phyloP scores from a whole-genome alignment of 2,329 filamentous ascomycete species.

The Triangularia verruculosa region DNA sequence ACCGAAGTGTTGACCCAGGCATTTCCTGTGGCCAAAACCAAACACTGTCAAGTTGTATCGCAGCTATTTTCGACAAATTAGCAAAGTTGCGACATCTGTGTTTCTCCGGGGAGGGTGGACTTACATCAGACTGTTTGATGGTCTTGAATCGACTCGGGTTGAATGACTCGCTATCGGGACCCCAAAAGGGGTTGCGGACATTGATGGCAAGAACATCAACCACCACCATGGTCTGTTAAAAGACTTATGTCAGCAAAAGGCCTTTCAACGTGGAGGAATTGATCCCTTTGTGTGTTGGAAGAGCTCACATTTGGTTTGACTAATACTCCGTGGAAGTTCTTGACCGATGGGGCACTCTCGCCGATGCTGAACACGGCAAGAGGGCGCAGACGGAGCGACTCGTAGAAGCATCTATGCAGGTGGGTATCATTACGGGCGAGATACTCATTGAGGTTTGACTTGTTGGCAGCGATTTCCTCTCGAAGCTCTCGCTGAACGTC shows the following conservation, averaged over 20 bases:
- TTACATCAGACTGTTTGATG: background rate
- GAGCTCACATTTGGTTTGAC: background rate
- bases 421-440: background rate
- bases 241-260: no score
- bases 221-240: background rate
- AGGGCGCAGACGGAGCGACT: background rate
- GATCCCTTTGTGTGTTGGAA: background rate
- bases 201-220: background rate
- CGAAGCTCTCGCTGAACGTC: background rate
- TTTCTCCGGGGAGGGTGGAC: background rate
- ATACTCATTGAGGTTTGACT: background rate
- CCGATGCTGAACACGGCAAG: background rate
- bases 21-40: background rate
- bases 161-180: background rate
- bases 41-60: background rate
- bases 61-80: background rate
- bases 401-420: background rate
- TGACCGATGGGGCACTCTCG: background rate
- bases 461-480: background rate
- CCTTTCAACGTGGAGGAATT: no score
- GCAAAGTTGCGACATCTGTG: background rate
- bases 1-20: background rate
- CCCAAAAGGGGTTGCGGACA: background rate
- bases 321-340: background rate
- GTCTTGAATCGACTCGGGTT: background rate